Percentiles rank a stretch among this genome's conserved stretches.
Conservation (phyloP, 2,329 filamentous ascomycete species). For the Allantophomopsis lycopodina region DNA sequence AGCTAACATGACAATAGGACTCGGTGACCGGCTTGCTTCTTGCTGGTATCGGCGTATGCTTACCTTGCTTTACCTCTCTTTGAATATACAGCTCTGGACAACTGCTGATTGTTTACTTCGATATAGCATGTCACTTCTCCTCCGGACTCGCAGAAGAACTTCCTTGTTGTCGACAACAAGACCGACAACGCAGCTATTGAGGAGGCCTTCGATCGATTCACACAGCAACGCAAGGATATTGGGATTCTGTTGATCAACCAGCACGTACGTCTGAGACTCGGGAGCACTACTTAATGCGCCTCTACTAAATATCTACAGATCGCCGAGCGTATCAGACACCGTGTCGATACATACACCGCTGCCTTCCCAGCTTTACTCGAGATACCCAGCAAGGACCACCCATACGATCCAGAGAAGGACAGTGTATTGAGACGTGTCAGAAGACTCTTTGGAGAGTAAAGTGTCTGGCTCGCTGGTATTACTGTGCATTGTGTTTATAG, state of each 20-base stretch:
- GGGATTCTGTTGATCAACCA: conserved; percentile 96
- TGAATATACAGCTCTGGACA: conserved; percentile 5
- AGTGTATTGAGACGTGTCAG: conserved; percentile 84
- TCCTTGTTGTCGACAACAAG: conserved; percentile 89
- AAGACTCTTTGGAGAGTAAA: conserved; percentile 57
- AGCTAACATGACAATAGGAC: conserved; percentile 41
- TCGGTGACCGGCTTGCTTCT: conserved; percentile 92
- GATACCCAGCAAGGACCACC: conserved; percentile 97
- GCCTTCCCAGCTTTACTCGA: conserved; percentile 95
- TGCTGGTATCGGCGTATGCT: conserved; percentile 79
- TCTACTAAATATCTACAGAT: conserved; percentile 39
- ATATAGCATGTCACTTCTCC: conserved; percentile 76
- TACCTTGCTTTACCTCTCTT: neutral
- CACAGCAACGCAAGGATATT: conserved; percentile 84
- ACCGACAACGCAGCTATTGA: conserved; percentile 84
- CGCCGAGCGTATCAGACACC: conserved; percentile 83
- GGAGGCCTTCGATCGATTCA: conserved; percentile 79
- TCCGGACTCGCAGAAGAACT: conserved; percentile 90
- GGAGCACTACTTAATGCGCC: neutral
- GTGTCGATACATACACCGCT: conserved; percentile 81
- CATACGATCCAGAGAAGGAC: conserved; percentile 97
- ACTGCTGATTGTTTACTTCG: neutral
- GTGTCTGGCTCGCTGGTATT: conserved; percentile 1
- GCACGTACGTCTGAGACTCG: conserved; percentile 48
- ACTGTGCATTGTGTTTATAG: neutral